Evolutionary conservation across 768 basidiomycete genomes (phyloP), one percentile per base, ranked within the genome.

Genomic region (Pilatotrama ljubarskyi): DNA sequence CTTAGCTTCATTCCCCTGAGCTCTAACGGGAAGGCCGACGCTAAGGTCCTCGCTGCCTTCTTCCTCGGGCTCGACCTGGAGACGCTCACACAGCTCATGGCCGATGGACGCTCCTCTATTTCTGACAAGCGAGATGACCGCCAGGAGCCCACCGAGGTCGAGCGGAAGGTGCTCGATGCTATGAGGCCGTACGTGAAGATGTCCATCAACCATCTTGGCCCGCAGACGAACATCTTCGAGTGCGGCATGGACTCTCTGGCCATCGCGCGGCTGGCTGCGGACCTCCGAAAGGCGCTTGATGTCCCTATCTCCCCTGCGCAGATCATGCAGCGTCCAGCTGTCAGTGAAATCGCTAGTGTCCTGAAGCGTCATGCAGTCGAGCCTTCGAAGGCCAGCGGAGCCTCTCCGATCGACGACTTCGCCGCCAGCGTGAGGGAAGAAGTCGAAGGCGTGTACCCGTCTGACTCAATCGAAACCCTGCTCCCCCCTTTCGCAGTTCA

Each of bases 1-100:
- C 69, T 82, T n/a, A 72, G 68, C 57, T 82, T 76, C 72, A 74
- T 82, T 55, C 80, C 81, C 5, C 64, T 83, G 56, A 82, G 71
- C 66, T 70, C 61, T 29, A 76, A 75, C 48, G 76, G 75, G 20
- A 76, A 76, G 62, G 59, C 67, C 7, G 75, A 76, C 25, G 59
- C 61, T 24, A 76, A 75, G 51, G 60, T 66, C 15, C 55, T 75
- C 38, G 32, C 63, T 15, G 49, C 58, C 11, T 44, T 76, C 38
- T 75, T 75, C 57, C 53, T 62, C 53, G 63, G 54, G 5, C 60
- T 66, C 9, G 56, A 57, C 8, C 48, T 74, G 35, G 65, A 68
- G 13, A 64, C 59, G 17, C 62, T 75, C 18, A 63, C 69, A 6
- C 43, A 41, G 17, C 58, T 66, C 2, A 43, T 49, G 25, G 22